Percentiles rank a stretch among this genome's conserved stretches.
These are phyloP conservation scores for Amorphotheca resinae DNA, from an alignment of 495 filamentous ascomycete species.

Conservation along the genomic window DNA sequence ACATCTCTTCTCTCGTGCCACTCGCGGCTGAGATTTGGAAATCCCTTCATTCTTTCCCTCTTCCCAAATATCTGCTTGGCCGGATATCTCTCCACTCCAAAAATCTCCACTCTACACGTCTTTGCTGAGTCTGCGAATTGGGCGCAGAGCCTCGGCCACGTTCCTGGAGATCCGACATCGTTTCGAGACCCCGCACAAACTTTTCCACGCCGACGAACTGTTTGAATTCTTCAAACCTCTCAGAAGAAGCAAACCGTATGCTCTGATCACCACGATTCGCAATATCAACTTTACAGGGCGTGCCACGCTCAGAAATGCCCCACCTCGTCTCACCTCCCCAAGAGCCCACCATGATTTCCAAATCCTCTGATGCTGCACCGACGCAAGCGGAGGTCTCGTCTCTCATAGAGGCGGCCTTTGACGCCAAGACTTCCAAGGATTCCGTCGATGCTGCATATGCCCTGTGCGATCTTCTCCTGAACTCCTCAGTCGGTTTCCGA, in stretches of 20 bases:
- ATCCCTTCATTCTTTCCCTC: slow-evolving; percentile 5
- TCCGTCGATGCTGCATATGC: slow-evolving; percentile 81
- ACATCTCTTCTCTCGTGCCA: slow-evolving; percentile 16
- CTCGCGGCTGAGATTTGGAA: slow-evolving; percentile 19
- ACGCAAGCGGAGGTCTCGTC: slow-evolving; percentile 59
- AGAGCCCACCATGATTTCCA: slow-evolving; percentile 45
- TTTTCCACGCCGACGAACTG: slow-evolving; percentile 9
- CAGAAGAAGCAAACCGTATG: neutral
- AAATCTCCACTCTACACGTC: slow-evolving; percentile 16
- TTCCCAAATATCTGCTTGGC: slow-evolving; percentile 8
- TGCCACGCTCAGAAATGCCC: slow-evolving; percentile 42
- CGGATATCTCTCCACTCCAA: slow-evolving; percentile 17
- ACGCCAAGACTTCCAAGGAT: slow-evolving; percentile 65
- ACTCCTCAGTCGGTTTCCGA: slow-evolving; percentile 64
- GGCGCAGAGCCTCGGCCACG: slow-evolving; percentile 14
- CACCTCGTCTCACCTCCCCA: slow-evolving; percentile 48
- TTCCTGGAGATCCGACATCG: slow-evolving; percentile 13
- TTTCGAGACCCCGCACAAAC: slow-evolving; percentile 17
- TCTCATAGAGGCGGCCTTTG: slow-evolving; percentile 64
- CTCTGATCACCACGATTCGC: slow-evolving; percentile 6
- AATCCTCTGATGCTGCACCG: slow-evolving; percentile 48
- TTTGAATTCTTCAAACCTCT: neutral
- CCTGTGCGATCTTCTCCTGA: slow-evolving; percentile 65
- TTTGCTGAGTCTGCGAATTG: slow-evolving; percentile 2
- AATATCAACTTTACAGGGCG: slow-evolving; percentile 10